Evolutionary conservation across 2,329 filamentous ascomycete species (phyloP).

Genomic region (Colletotrichum cereale): DNA sequence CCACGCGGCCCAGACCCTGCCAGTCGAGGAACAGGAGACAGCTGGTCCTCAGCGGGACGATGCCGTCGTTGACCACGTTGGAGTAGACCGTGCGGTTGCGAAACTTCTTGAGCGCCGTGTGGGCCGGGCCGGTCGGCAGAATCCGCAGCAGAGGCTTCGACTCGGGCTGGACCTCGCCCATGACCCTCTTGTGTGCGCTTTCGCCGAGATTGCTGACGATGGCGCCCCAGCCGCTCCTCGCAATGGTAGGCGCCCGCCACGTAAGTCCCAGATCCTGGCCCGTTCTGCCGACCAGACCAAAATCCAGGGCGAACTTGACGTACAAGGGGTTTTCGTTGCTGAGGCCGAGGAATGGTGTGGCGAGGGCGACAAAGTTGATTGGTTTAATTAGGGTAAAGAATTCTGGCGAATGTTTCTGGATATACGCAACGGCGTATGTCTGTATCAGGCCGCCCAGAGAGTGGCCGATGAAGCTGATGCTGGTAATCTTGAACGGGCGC

Average conservation of each 20-base stretch:
- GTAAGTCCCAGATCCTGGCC: slow-evolving; percentile 95
- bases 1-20: slow-evolving; percentile 91
- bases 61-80: slow-evolving; percentile 97
- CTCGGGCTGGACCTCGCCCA: slow-evolving; percentile 76
- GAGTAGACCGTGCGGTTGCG: slow-evolving; percentile 93
- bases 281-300: slow-evolving; percentile 94
- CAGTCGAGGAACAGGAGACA: slow-evolving; percentile 97
- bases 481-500: slow-evolving; percentile 85
- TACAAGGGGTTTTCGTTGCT: slow-evolving; percentile 99
- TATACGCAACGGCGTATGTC: slow-evolving; percentile 95
- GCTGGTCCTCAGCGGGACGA: slow-evolving; percentile 93
- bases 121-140: slow-evolving; percentile 90
- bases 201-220: slow-evolving; percentile 85
- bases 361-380: slow-evolving; percentile 90
- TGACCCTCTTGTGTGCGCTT: slow-evolving; percentile 71
- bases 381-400: slow-evolving; percentile 91
- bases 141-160: slow-evolving; percentile 92
- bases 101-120: slow-evolving; percentile 88
- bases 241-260: slow-evolving; percentile 90
- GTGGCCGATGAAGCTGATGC: slow-evolving; percentile 94
- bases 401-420: slow-evolving; percentile 92
- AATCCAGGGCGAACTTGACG: slow-evolving; percentile 95
- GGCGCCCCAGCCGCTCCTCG: slow-evolving; percentile 88
- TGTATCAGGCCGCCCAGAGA: slow-evolving; percentile 92
- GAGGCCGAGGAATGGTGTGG: slow-evolving; percentile 88